A percentile compares a stretch with the other conserved stretches of the same genome.
These are phyloP conservation scores for Globisporangium cylindrosporum DNA, from an alignment of 352 stramenopile species.

Conservation along the genomic window DNA sequence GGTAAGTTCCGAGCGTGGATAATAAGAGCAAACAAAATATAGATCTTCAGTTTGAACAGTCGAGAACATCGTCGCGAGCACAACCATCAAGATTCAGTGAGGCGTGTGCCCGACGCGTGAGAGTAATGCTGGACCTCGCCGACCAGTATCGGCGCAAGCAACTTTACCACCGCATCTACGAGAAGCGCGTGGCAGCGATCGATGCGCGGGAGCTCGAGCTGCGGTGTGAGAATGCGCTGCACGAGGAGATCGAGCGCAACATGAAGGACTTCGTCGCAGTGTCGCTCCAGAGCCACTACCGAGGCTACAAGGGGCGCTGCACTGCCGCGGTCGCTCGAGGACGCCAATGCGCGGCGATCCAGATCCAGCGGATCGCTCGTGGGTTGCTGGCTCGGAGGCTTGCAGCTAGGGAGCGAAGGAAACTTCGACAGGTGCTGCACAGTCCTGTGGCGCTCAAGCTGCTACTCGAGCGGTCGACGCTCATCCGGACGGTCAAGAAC, in stretches of 20 bases:
- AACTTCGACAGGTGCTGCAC: constrained; percentile 56
- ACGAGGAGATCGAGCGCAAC: constrained; percentile 70
- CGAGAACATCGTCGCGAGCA: not conserved
- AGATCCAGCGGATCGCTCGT: constrained; percentile 55
- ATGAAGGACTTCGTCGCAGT: constrained; percentile 76
- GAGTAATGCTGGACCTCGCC: constrained; percentile 41
- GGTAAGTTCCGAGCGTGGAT: not conserved
- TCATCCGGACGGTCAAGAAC: constrained; percentile 57
- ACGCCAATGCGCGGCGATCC: constrained; percentile 48
- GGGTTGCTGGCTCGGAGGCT: constrained; percentile 45
- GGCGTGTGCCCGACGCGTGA: not conserved
- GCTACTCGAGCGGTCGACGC: constrained; percentile 59
- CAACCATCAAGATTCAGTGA: not conserved
- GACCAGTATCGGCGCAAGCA: constrained; percentile 48
- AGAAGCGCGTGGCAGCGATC: constrained; percentile 47
- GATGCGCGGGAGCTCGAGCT: constrained; percentile 39
- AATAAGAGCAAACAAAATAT: constrained; percentile 8
- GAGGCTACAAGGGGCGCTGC: constrained; percentile 56
- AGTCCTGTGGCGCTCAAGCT: constrained; percentile 66
- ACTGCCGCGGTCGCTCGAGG: constrained; percentile 26
- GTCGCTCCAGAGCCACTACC: constrained; percentile 59
- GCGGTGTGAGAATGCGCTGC: constrained; percentile 55
- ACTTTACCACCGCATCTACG: constrained; percentile 52
- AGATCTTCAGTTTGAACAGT: constrained; percentile 14
- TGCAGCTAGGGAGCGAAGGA: constrained; percentile 43